A percentile compares a stretch with the other conserved stretches of the same genome.
These are phyloP conservation scores for Camellia sinensis DNA, from an alignment of 148 eudicot genomes.

Conservation along the genomic window DNA sequence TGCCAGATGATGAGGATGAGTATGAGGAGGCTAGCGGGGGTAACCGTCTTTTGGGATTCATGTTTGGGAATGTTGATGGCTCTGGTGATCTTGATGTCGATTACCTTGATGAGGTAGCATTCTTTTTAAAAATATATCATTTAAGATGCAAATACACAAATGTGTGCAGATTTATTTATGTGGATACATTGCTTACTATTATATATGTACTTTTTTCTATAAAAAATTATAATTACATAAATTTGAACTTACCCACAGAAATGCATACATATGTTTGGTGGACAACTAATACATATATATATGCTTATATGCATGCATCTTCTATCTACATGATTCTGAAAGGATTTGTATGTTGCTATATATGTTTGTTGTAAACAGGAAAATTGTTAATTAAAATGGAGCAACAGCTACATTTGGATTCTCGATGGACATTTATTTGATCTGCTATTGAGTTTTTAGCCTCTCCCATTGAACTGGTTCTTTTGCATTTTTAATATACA, in stretches of 20 bases:
- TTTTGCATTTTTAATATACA: background rate
- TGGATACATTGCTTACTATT: background rate
- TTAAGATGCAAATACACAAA: background rate
- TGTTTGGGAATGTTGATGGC: conserved; percentile 93
- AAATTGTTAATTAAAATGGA: background rate
- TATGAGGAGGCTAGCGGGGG: conserved; percentile 77
- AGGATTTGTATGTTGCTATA: background rate
- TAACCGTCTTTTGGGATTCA: conserved; percentile 77
- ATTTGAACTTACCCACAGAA: background rate
- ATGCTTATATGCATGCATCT: background rate
- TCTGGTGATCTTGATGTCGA: conserved; percentile 96
- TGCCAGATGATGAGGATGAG: conserved; percentile 88
- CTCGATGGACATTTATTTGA: background rate
- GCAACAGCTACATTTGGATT: background rate
- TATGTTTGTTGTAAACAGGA: background rate
- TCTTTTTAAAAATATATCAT: background rate
- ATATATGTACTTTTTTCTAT: background rate
- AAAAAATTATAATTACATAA: background rate
- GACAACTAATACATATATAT: background rate
- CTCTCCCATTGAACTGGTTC: conserved; percentile 1
- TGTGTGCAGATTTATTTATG: too few species aligned
- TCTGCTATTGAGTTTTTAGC: background rate
- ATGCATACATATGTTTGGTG: background rate
- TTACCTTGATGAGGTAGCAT: conserved; percentile 85
- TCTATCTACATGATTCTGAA: background rate